Evolutionary conservation across 2,329 filamentous ascomycete genomes (phyloP).

Genomic region (Aspergillus fischeri): DNA sequence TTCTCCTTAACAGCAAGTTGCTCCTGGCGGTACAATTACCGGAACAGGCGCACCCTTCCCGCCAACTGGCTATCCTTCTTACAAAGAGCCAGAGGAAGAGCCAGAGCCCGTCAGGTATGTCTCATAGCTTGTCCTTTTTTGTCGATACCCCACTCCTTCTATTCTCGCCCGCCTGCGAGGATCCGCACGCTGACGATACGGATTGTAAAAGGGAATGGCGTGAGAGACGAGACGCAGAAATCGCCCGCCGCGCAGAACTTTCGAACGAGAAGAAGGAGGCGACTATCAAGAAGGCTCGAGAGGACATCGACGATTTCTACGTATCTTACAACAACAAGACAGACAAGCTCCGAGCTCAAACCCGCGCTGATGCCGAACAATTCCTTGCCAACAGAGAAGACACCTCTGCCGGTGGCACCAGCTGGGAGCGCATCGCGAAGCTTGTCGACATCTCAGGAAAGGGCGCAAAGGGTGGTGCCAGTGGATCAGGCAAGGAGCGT

Average conservation of each 20-base stretch:
- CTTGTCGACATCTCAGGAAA: conserved; percentile 96
- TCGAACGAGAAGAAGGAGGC: conserved; percentile 77
- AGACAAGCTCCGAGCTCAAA: conserved; percentile 87
- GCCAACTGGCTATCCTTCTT: conserved; percentile 47
- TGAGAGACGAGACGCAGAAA: conserved; percentile 76
- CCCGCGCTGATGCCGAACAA: conserved; percentile 85
- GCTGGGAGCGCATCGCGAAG: conserved; percentile 98
- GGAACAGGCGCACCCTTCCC: conserved; percentile 59
- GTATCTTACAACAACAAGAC: conserved; percentile 99
- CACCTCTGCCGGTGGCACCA: conserved; percentile 88
- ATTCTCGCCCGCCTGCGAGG: neutral
- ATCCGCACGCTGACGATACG: neutral
- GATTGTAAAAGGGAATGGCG: conserved; percentile 66
- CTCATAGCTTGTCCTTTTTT: neutral
- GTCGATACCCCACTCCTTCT: neutral
- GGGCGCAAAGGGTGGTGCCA: conserved; percentile 77
- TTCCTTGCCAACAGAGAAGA: conserved; percentile 87
- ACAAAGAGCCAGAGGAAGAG: conserved; percentile 68
- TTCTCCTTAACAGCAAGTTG: conserved; percentile 55
- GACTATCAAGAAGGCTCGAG: conserved; percentile 82
- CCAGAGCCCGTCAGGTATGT: conserved; percentile 71
- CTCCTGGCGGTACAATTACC: conserved; percentile 75
- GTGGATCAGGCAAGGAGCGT: conserved; percentile 89
- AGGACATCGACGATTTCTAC: conserved; percentile 98
- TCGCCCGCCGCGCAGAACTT: conserved; percentile 78